Conservation (phyloP, 805 yeast genomes). For the Torulaspora gathmanii region DNA sequence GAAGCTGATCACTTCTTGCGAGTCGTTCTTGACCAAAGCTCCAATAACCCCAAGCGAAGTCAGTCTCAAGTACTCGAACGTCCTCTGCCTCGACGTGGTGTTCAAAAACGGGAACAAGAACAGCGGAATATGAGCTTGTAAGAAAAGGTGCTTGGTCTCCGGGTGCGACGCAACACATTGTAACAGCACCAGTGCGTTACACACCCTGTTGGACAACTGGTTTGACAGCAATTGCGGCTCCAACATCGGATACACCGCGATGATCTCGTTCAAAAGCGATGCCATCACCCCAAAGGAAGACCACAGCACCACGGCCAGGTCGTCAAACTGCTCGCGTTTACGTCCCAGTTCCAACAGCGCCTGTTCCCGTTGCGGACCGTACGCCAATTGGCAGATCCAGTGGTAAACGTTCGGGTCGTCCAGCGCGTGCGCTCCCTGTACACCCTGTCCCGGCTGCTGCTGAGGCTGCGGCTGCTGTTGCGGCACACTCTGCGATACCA, state of each 20-base stretch:
- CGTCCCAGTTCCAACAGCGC: constrained; percentile 90
- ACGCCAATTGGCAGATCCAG: constrained; percentile 85
- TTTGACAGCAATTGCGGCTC: constrained; percentile 84
- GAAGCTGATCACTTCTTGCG: constrained; percentile 90
- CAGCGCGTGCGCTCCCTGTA: constrained; percentile 38
- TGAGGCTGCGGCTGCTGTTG: constrained; percentile 4
- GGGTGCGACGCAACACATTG: constrained; percentile 97
- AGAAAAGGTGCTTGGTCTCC: constrained; percentile 78
- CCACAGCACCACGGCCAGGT: constrained; percentile 89
- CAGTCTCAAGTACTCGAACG: constrained; percentile 88
- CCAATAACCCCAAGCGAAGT: constrained; percentile 96
- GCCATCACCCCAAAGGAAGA: constrained; percentile 96
- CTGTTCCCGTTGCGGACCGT: constrained; percentile 88
- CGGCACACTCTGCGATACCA: neutral
- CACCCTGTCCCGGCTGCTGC: constrained; percentile 1
- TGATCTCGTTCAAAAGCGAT: constrained; percentile 79
- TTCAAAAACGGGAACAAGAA: constrained; percentile 90
- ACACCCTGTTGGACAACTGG: constrained; percentile 85
- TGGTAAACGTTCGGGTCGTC: constrained; percentile 80
- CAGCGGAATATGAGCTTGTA: constrained; percentile 87
- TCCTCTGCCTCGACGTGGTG: constrained; percentile 84
- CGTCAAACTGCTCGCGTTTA: constrained; percentile 91
- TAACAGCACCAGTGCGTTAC: constrained; percentile 88
- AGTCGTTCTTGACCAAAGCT: constrained; percentile 91
- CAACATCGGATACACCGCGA: constrained; percentile 81